Evolutionary conservation across 1,284 basidiomycete species (phyloP), one percentile per base, ranked within the genome.

Genomic region (Ustilago shanxiensis): DNA sequence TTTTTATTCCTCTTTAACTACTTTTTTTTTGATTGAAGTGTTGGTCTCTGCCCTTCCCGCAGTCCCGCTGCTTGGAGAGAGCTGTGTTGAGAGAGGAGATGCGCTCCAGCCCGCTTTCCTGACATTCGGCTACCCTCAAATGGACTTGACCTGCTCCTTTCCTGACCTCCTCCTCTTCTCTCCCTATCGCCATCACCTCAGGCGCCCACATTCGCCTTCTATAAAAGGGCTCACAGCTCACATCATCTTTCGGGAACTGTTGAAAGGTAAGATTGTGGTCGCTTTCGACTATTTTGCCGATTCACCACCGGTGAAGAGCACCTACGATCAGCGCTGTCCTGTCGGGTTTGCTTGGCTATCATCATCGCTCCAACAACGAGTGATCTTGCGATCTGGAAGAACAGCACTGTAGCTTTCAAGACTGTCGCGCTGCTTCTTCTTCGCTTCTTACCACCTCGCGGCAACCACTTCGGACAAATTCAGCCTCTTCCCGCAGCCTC

Each of bases 61-160:
- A 49, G 52, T 55, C 52, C 39, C 51, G 39, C 60, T 11, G 47
- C 47, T 24, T 22, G 47, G n/a, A 49, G 28, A 49, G 47, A 49
- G 13, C 26, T 9, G 26, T 33, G 31, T 14, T n/a, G 20, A 45
- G n/a, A 41, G 33, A 26, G 33, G 10, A 2, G 53, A 35, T 7
- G 29, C 33, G 31, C 28, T 44, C 49, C 53, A 45, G 52, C 39
- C 33, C 55, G 37, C 31, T 35, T 29, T 50, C 47, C 37, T 64
- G 33, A 51, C 49, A 44, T 47, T 57, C 51, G 2, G 39, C 60
- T 47, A 33, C 57, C 31, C 47, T 31, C 37, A 11, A 35, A 22
- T 37, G 26, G 44, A 58, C 35, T 58, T 57, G 31, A 28, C 49
- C 39, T 6, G 35, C 55, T 31, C 58, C 14, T 24, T 53, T 26